Evolutionary conservation across 1,284 basidiomycete species (phyloP).

Genomic region (Acaromyces ingoldii): DNA sequence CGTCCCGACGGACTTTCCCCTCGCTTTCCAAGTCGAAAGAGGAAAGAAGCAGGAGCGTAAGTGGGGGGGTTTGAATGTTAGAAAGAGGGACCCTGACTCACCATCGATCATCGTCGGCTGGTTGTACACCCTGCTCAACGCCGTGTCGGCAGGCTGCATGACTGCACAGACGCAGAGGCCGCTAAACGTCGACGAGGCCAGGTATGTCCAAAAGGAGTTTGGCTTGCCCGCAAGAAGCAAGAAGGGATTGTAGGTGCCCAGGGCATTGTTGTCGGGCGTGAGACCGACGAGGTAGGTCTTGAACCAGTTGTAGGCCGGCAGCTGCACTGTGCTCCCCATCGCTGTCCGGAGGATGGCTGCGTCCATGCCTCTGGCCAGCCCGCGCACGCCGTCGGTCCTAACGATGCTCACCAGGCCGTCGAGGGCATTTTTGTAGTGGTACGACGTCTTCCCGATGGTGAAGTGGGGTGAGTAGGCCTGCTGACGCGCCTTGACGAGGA

Average conservation of each 20-base stretch:
- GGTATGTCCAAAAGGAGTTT: conserved; percentile 78
- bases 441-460: conserved; percentile 89
- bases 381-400: conserved; percentile 68
- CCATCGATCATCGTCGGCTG: conserved; percentile 55
- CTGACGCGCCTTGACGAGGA: conserved; percentile 94
- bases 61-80: conserved; percentile 70
- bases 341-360: conserved; percentile 88
- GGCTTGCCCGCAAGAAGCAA: conserved; percentile 48
- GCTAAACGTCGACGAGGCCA: conserved; percentile 80
- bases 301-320: conserved; percentile 89
- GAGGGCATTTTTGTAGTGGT: conserved; percentile 77
- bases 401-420: conserved; percentile 78
- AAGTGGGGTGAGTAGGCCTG: conserved; percentile 71
- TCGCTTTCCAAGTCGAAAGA: too few relatives aligned
- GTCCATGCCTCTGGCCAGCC: conserved; percentile 82
- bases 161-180: conserved; percentile 71
- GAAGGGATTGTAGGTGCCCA: conserved; percentile 52
- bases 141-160: conserved; percentile 57
- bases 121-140: conserved; percentile 92
- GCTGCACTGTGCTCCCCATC: conserved; percentile 91
- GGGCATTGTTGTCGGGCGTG: conserved; percentile 39
- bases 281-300: conserved; percentile 38
- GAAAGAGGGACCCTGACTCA: conserved; percentile 67
- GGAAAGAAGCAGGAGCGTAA: conserved; percentile 63
- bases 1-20: conserved; percentile 5